Base-by-base conservation (phyloP, 257 asterid species). In the Eustoma russellianum region DNA sequence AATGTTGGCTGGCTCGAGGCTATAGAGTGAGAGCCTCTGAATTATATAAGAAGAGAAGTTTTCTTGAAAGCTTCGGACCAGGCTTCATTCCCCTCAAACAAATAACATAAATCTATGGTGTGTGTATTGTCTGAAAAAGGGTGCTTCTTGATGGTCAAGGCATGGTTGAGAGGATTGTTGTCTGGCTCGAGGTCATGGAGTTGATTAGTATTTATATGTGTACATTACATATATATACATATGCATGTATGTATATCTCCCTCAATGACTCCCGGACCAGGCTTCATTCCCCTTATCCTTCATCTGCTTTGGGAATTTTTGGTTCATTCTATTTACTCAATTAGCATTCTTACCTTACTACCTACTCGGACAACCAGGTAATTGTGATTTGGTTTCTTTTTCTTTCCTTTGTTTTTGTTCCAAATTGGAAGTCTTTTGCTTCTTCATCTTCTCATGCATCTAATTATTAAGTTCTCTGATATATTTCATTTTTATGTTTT, bases 11-110 rank as follows among this genome's bases (percentile, higher is more conserved):
- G 93, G 89, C 76, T 78, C 83, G 89, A 80, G 62, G 76, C 70
- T 65, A 53, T 78, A 70, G 71, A 52, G 67, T 64, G 74, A 53
- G 53, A 14, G 30, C 35, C 17, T 59, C 33, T 34, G 10, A 28
- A 5, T 14, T 7, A 0, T 5, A 13, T 43, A 10, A 10, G 48
- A 59, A 59, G 48, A 53, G 30, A 24, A 0, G 30, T 24, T 33
- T 52, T 51, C 17, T 72, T 77, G 67, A 66, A 68, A 66, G 77
- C 72, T 75, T 80, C 93, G 93, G 88, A 80, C 93, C 93, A 83
- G 93, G 93, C 88, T 80, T 78, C 93, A 83, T 83, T 83, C 89
- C 89, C 80, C 83, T 74, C 93, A 80, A 80, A 28, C 30, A 19
- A 19, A 49, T 0, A 8, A 0, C 15, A 17, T 11, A 12, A 1